Percentiles rank a stretch among this genome's conserved stretches.
These are phyloP conservation scores for Skeletonema potamos DNA, from an alignment of 108 stramenopile genomes.

Conservation along the genomic window DNA sequence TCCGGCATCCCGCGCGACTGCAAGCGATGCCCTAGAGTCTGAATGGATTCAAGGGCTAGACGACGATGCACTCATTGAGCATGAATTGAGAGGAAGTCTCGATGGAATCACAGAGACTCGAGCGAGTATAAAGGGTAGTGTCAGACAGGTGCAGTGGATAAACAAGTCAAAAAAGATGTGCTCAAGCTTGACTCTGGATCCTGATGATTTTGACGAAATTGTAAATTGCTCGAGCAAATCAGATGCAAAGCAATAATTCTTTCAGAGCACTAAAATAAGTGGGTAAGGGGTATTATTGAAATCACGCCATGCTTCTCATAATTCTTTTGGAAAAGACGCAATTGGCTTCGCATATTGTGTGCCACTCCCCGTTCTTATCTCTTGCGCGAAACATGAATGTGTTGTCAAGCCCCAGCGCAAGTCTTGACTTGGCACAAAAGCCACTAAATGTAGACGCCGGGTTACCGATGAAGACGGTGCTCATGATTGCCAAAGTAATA, in stretches of 20 bases:
- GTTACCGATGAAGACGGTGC: conserved; percentile 37
- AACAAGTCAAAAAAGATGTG: background rate
- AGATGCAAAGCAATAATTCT: background rate
- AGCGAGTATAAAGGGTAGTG: background rate
- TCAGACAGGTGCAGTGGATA: background rate
- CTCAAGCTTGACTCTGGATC: background rate
- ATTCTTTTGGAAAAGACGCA: conserved; percentile 1
- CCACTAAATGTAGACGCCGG: conserved; percentile 37
- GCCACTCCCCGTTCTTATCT: conserved; percentile 16
- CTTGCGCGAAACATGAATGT: conserved; percentile 4
- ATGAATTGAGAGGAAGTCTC: conserved; percentile 6
- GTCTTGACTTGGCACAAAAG: conserved; percentile 36
- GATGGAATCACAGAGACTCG: background rate
- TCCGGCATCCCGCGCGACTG: conserved; percentile 83
- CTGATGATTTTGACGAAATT: background rate
- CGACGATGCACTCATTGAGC: background rate
- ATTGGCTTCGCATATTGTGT: conserved; percentile 19
- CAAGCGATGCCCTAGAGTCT: conserved; percentile 91
- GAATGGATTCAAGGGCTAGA: conserved; percentile 81
- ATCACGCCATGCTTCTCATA: background rate
- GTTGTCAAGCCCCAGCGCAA: background rate
- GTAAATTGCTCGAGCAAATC: background rate
- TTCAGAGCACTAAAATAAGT: background rate
- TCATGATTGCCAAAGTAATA: conserved; percentile 25
- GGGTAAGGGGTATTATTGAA: background rate